Conservation (phyloP, 352 stramenopile species). For the Pythium scleroteichum region DNA sequence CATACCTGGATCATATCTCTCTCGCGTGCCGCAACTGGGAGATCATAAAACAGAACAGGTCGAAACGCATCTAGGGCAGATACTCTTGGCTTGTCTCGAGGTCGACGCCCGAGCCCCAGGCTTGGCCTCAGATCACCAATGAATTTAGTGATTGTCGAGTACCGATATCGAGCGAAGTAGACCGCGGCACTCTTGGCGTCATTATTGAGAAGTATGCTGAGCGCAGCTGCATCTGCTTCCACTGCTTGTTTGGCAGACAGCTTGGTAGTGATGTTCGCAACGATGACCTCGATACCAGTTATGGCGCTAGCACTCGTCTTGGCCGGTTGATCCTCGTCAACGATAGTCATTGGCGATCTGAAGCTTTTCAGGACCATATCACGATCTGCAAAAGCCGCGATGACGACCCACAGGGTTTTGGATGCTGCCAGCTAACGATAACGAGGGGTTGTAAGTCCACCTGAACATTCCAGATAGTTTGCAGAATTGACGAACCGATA, state of each 20-base stretch:
- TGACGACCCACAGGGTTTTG: conserved; percentile 1
- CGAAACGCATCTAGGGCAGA: too few relatives aligned
- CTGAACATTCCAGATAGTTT: too few relatives aligned
- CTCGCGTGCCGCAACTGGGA: conserved; percentile 5
- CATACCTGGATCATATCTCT: conserved; percentile 20
- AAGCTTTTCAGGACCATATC: not conserved
- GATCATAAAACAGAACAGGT: conserved; percentile 3
- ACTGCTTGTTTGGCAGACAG: not conserved
- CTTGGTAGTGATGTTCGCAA: conserved; percentile 17
- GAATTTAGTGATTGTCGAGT: conserved; percentile 5
- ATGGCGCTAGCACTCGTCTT: not conserved
- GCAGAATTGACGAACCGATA: not conserved
- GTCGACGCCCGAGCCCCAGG: too few relatives aligned
- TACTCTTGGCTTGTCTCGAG: too few relatives aligned
- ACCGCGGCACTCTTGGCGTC: conserved; percentile 1
- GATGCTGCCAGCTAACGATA: conserved; percentile 4
- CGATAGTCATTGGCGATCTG: not conserved
- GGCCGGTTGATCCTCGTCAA: conserved; percentile 5
- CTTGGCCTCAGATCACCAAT: not conserved
- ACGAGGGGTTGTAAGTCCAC: not conserved
- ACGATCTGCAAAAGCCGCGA: not conserved
- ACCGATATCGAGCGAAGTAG: conserved; percentile 12
- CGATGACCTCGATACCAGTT: conserved; percentile 8
- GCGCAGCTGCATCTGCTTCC: conserved; percentile 16
- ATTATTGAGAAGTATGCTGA: conserved; percentile 4